phyloP scores from a whole-genome alignment of 1,139 yeast species.

The Yamadazyma diospyri region DNA sequence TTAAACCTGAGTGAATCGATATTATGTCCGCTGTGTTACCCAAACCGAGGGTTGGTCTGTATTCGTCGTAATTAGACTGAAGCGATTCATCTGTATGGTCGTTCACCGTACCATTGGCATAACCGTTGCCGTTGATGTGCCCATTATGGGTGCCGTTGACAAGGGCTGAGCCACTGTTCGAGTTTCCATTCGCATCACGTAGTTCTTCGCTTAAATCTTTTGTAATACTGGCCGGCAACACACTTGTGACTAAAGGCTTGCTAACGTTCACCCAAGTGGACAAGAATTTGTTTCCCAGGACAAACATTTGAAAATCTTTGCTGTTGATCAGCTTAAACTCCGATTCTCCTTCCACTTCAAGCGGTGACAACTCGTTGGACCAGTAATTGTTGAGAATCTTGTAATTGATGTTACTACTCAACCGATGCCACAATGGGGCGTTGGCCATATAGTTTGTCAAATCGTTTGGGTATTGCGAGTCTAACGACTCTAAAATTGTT shows the following conservation, averaged over 20 bases:
- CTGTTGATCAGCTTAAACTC: conserved; percentile 13
- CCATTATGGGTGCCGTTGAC: conserved; percentile 4
- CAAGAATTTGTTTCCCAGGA: conserved; percentile 28
- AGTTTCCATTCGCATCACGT: neutral
- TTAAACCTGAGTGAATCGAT: conserved; percentile 39
- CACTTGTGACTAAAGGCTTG: conserved; percentile 21
- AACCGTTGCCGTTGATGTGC: conserved; percentile 4
- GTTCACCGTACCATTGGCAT: conserved; percentile 3
- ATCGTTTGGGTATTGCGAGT: conserved; percentile 27
- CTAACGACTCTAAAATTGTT: conserved; percentile 24
- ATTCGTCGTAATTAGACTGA: conserved; percentile 5
- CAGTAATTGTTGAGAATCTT: conserved; percentile 28
- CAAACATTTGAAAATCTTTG: conserved; percentile 28
- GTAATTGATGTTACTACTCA: conserved; percentile 26
- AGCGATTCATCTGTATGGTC: neutral
- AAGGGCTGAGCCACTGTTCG: too few relatives aligned
- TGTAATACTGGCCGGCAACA: conserved; percentile 7
- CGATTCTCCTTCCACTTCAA: conserved; percentile 6
- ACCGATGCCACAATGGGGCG: conserved; percentile 22
- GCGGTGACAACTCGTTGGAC: conserved; percentile 22
- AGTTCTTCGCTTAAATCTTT: conserved; percentile 3
- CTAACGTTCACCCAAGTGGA: conserved; percentile 33
- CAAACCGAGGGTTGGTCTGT: conserved; percentile 25
- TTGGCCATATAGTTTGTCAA: conserved; percentile 22
- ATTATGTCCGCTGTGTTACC: conserved; percentile 43